Base-by-base conservation (phyloP, 345 rosid genomes). In the Turritis glabra region DNA sequence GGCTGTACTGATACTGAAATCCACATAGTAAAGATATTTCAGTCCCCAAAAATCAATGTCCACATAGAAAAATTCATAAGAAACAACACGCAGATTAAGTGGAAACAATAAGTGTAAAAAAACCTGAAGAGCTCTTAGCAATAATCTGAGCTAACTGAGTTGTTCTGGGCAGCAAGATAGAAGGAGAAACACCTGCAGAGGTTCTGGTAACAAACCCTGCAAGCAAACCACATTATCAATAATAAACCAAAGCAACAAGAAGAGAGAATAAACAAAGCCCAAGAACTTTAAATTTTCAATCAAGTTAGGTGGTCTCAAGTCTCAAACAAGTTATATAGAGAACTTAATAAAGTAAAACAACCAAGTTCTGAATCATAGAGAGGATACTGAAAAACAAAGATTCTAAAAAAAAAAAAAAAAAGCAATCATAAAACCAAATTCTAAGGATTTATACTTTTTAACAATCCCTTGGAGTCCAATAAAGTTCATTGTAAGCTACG, bases 1-100 rank as follows among this genome's bases (percentile, higher is more conserved):
- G 83, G 85, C 81, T 89, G 91, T 48, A 82, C 82, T 30, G 96
- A 84, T 50, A 86, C 96, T 91, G 90, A 76, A 86, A 84, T 67
- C 56, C 73, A 17, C 35, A 71, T 1, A 53, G 64, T 82, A 71
- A 64, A 67, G 57, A 77, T 53, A 80, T 50, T 55, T 75, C 68
- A 55, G 41, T 56, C 52, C 33, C 35, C n/a, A 48, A 65, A 62
- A 64, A 2, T 13, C 50, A 74, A 48, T 35, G 67, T 76, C 51
- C 13, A 26, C 33, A 52, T 35, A 60, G 10, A 56, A 60, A 76
- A 40, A 48, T n/a, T 25, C 5, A 58, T 8, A 40, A 40, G 46
- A 40, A 17, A 54, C 13, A 58, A 11, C n/a, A 12, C 18, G 14
- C n/a, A 58, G 9, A 38, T 1, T 4, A 17, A 46, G 35, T 15